Base-by-base conservation (phyloP, 2,329 filamentous ascomycete species). In the Fonsecaea monophora region DNA sequence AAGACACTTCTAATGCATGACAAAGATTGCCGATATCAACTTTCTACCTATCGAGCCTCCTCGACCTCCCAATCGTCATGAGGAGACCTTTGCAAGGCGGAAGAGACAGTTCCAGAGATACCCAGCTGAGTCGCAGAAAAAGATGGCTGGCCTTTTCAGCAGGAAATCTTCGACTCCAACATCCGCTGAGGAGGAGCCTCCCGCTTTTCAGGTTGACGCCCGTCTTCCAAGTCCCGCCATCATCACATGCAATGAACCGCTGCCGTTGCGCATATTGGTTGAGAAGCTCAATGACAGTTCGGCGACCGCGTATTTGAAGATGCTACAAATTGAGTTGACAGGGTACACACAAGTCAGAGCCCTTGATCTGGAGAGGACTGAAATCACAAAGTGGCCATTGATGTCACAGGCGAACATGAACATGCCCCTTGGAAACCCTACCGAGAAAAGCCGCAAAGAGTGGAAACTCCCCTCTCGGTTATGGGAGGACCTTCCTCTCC, bases 1-100 rank as follows among this genome's bases (percentile, higher is more conserved):
- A 42, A 32, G n/a, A 38, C 55, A 42, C 30, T n/a, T 57, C 70
- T 38, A 70, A 57, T 50, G 32, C 38, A 35, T 18, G 13, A 64
- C 21, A 30, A 35, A 70, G 62, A 62, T 63, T 64, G 67, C 63
- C 66, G 68, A 71, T 40, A 90, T 97, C 80, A 94, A 92, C 66
- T 95, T 99, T 76, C 84, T 97, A 42, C 95, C 95, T 4, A 94
- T 98, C 72, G 95, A 99, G 77, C 92, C 92, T 5, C 94, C 94
- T 0, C 85, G 94, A 50, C 87, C 88, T 0, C 82, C 85, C 4
- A 81, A 83, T 54, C 85, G 87, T 0, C 86, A 87, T 30, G 90
- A 92, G 71, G 94, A 98, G 78, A 89, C 90, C 1, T 99, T 92
- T 79, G 95, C 94, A 1, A 85, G 93, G 65, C 86, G 94, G 25